Evolutionary conservation across 768 basidiomycete genomes (phyloP).

Genomic region (Pleurotus salmoneostramineus): DNA sequence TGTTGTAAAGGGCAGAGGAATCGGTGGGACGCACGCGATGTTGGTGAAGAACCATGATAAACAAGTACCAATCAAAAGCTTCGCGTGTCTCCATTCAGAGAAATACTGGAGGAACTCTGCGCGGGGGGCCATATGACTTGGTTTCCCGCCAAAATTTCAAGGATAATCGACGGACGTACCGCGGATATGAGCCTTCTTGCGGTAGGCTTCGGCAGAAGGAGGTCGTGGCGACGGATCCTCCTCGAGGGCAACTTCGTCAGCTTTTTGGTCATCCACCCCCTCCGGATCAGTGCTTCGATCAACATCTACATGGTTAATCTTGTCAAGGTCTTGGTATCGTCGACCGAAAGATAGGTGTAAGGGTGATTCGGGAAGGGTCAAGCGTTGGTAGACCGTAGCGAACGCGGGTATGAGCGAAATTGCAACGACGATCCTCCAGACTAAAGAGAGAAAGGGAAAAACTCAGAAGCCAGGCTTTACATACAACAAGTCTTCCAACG

Average conservation of each 20-base stretch:
- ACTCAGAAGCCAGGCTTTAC: background rate
- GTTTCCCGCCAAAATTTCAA: background rate
- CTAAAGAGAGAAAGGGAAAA: slow-evolving; percentile 23
- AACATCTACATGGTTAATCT: slow-evolving; percentile 11
- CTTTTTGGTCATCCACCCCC: background rate
- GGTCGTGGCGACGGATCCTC: too few relatives aligned
- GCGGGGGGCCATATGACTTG: background rate
- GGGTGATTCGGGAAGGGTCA: slow-evolving; percentile 68
- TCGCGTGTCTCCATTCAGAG: slow-evolving; percentile 66
- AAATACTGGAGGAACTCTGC: slow-evolving; percentile 65
- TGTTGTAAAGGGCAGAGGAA: slow-evolving; percentile 15
- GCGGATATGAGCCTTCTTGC: slow-evolving; percentile 38
- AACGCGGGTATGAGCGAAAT: slow-evolving; percentile 73
- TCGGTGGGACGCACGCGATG: slow-evolving; percentile 35
- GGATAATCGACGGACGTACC: slow-evolving; percentile 25
- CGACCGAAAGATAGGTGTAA: slow-evolving; percentile 15
- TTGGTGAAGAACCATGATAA: slow-evolving; percentile 74
- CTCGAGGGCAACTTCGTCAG: background rate
- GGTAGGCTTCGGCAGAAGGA: slow-evolving; percentile 10
- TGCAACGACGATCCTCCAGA: slow-evolving; percentile 73
- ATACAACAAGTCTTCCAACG: background rate
- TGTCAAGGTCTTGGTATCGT: slow-evolving; percentile 40
- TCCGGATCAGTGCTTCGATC: slow-evolving; percentile 22
- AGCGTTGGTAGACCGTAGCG: slow-evolving; percentile 69
- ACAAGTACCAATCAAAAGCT: slow-evolving; percentile 63